phyloP scores from a whole-genome alignment of 495 filamentous ascomycete genomes.

The Durotheca rogersii region DNA sequence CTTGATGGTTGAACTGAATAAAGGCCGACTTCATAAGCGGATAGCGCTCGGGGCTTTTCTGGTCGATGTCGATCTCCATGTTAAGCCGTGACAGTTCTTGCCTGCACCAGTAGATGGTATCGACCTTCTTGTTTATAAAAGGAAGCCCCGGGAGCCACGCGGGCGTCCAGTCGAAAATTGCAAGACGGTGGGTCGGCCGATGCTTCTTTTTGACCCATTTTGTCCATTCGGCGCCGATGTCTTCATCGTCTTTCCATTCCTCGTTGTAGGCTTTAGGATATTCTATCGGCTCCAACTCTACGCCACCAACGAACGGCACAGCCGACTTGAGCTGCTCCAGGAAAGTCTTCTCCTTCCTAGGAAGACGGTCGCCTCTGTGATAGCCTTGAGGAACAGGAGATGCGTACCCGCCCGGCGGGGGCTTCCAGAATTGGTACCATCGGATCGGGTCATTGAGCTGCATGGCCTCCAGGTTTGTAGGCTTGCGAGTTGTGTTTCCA shows the following conservation, averaged over 20 bases:
- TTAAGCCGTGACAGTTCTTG: conserved; percentile 87
- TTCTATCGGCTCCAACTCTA: conserved; percentile 48
- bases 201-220: conserved; percentile 78
- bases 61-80: conserved; percentile 89
- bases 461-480: conserved; percentile 46
- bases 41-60: conserved; percentile 80
- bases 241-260: conserved; percentile 61
- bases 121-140: conserved; percentile 83
- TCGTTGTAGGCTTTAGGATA: conserved; percentile 73
- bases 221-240: conserved; percentile 77
- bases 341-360: conserved; percentile 45
- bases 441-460: conserved; percentile 41
- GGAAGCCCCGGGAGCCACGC: conserved; percentile 77
- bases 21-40: conserved; percentile 98
- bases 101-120: conserved; percentile 90
- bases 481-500: conserved; percentile 49
- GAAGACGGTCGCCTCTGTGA: conserved; percentile 43
- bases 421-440: conserved; percentile 59
- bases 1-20: conserved; percentile 97
- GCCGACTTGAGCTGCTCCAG: conserved; percentile 46
- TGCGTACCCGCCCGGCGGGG: conserved; percentile 52
- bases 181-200: conserved; percentile 81
- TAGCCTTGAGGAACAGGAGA: conserved; percentile 53
- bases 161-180: conserved; percentile 69
- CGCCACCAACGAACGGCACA: conserved; percentile 42